Evolutionary conservation across 371 early-diverging fungal genomes (phyloP), one percentile per base, ranked within the genome.

Genomic region (Circinella umbellata): DNA sequence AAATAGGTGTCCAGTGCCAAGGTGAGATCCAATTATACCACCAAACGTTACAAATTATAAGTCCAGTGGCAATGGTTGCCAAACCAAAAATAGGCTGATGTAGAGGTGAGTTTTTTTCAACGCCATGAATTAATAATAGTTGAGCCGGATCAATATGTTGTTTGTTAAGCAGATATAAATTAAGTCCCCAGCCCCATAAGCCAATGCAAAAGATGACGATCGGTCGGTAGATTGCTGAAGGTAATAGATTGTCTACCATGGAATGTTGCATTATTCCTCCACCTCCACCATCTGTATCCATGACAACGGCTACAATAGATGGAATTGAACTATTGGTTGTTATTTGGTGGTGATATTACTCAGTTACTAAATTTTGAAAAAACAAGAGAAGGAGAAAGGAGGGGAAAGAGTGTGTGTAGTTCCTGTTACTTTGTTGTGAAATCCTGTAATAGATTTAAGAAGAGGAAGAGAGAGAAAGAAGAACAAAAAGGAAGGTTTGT

Each of bases 121-220:
- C 57, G 71, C 60, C 77, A 76, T 68, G 88, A 78, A 76, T 77
- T 69, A 73, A 84, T 61, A 93, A 78, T 49, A 93, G 69, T 3
- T 80, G 68, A 38, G 76, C 68, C 20, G 87, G 80, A 73, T 92
- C 91, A 63, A 94, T 90, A 18, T 88, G 86, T 10, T 79, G 71
- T 39, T 79, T 71, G 37, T 76, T 65, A 35, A 94, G 85, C 37
- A 92, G 79, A 65, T 89, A 85, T 20, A 94, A 70, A 77, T 93
- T 92, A 61, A 87, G 76, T 8, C 88, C 92, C 92, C 93, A 93
- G 55, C 91, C 91, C 89, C 91, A 92, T 35, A 92, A 70, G 64
- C 93, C 95, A 61, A 93, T 87, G 76, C 87, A 82, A 62, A 89
- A 74, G 73, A 93, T 83, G 46, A 92, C 76, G 39, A 94, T 86